Evolutionary conservation across 1,139 yeast species (phyloP).

Genomic region (Geotrichum reessii): DNA sequence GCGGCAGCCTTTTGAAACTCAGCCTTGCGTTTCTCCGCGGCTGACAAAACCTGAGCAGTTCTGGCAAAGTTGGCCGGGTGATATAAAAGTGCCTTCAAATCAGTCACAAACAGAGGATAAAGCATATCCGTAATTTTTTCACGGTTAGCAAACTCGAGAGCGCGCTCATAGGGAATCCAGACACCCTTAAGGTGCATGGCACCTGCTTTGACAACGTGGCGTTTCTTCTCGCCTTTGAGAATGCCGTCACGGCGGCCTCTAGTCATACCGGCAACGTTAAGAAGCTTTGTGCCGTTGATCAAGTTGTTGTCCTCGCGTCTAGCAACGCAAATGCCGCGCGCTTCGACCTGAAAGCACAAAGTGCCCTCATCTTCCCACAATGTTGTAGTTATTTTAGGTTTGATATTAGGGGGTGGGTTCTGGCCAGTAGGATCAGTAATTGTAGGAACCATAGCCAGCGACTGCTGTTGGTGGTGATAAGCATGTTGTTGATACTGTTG

Average conservation of each 20-base stretch:
- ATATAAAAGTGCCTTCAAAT: conserved; percentile 47
- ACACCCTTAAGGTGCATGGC: conserved; percentile 95
- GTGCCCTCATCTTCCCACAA: conserved; percentile 97
- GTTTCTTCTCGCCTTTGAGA: conserved; percentile 71
- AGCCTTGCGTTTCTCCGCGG: conserved; percentile 19
- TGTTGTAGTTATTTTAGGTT: conserved; percentile 81
- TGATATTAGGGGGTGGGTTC: conserved; percentile 53
- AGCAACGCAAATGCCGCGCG: conserved; percentile 80
- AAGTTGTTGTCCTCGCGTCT: conserved; percentile 85
- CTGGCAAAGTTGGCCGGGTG: conserved; percentile 22
- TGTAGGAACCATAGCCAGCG: conserved; percentile 21
- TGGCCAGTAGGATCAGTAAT: conserved; percentile 50
- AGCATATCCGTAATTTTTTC: conserved; percentile 76
- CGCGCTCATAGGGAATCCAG: conserved; percentile 93
- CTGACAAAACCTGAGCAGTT: conserved; percentile 21
- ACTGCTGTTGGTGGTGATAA: conserved; percentile 13
- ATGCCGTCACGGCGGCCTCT: conserved; percentile 95
- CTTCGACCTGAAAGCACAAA: conserved; percentile 87
- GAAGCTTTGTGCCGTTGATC: conserved; percentile 87
- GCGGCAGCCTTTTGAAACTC: conserved; percentile 16
- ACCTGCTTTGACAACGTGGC: conserved; percentile 90
- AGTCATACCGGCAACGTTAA: conserved; percentile 88
- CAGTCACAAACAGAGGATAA: conserved; percentile 81
- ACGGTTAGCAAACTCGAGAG: conserved; percentile 76
- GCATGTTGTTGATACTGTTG: conserved; percentile 21